phyloP scores from a whole-genome alignment of 75 land plant genomes.

The Cunninghamia lanceolata region DNA sequence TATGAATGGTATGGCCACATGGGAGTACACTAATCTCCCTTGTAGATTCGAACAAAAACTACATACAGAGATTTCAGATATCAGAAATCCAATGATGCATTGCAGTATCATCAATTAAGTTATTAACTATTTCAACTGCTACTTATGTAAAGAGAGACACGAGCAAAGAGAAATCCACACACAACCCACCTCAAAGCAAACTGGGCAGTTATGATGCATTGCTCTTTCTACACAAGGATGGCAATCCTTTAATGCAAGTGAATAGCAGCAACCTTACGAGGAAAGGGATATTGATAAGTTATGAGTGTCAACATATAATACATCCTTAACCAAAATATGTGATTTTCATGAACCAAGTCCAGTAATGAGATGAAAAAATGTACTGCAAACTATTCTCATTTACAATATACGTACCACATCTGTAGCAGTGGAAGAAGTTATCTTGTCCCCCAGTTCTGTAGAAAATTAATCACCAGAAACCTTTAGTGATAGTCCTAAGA shows the following conservation, averaged over 20 bases:
- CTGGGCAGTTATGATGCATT: slow-evolving; percentile 97
- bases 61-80: slow-evolving; percentile 1
- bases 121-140: not conserved
- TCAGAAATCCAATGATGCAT: not conserved
- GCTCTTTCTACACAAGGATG: slow-evolving; percentile 93
- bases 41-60: slow-evolving; percentile 87
- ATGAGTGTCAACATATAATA: not conserved
- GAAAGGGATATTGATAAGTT: not conserved
- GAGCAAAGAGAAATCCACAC: not conserved
- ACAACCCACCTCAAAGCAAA: slow-evolving; percentile 81
- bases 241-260: slow-evolving; percentile 40
- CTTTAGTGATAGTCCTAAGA: not conserved
- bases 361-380: not conserved
- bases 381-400: not conserved
- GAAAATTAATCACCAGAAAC: not conserved
- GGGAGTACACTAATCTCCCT: slow-evolving; percentile 59
- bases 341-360: not conserved
- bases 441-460: slow-evolving; percentile 82
- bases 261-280: slow-evolving; percentile 77
- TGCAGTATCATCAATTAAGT: not conserved
- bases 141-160: not conserved
- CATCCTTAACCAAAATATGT: not conserved
- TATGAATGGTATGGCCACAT: slow-evolving; percentile 94
- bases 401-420: slow-evolving; percentile 52
- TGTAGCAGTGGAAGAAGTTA: slow-evolving; percentile 83